Base-by-base conservation (phyloP, 2,329 filamentous ascomycete species). In the Torrubiella hemipterigena region DNA sequence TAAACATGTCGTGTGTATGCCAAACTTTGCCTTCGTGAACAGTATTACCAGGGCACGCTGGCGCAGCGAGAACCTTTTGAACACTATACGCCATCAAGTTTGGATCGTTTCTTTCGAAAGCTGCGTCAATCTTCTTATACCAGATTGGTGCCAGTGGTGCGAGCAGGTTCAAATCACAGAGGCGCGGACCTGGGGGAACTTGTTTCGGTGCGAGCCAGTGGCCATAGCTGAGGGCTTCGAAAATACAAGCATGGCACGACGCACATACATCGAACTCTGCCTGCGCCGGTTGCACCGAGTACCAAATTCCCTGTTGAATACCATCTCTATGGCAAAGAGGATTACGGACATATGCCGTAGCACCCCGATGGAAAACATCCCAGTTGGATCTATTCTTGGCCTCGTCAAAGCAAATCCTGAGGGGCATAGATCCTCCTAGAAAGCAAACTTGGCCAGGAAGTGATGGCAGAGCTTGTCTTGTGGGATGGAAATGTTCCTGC, bases 101-200 rank as follows among this genome's bases (percentile, higher is more conserved):
- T 14, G 15, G 11, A 7, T 30, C 13, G 7, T 13, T 17, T 14
- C 22, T 27, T 7, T 32, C 15, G 6, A 30, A 11, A 3, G 27
- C 30, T 17, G 27, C 22, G 17, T 36, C 30, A 8, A 32, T 17
- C 11, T 14, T 29, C 8, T 23, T 23, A 10, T 30, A 36, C 4
- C 29, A 17, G 12, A 23, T 20, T 4, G 15, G 18, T n/a, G 30
- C 22, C 13, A 30, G 23, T 6, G 27, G 30, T 7, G 30, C 30
- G 9, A 14, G 26, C 18, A 32, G 14, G 16, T 30, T 29, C 26
- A 36, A 27, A 13, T 20, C 24, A 14, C 30, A 27, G 13, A 36
- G 18, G 2, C 30, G 20, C 24, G 17, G 10, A 6, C 15, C 26
- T 2, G 33, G 29, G 7, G 25, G 20, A 12, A 29, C 21, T n/a